Conservation (phyloP, 1,284 basidiomycete genomes). For the Xerocomus minutiporus region DNA sequence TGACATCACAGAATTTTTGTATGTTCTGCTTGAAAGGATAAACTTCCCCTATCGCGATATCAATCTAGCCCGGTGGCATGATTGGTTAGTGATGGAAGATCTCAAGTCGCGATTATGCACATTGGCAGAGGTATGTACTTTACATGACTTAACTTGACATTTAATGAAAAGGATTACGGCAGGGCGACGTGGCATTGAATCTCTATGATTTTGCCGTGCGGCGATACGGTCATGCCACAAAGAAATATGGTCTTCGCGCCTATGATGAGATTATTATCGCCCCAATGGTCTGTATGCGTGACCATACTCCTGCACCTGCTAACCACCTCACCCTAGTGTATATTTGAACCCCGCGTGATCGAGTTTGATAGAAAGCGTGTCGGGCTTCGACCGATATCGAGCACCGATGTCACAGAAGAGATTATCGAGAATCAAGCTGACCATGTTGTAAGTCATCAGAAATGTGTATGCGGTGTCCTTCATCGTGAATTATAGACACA, state of each 20-base stretch:
- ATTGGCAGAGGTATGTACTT: constrained; percentile 67
- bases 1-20: constrained; percentile 88
- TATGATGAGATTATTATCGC: constrained; percentile 97
- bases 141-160: not conserved
- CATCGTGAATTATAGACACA: constrained; percentile 50
- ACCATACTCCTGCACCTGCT: constrained; percentile 5
- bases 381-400: constrained; percentile 44
- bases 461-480: constrained; percentile 1
- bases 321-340: constrained; percentile 48
- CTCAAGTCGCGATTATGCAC: constrained; percentile 82
- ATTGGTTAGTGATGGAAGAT: constrained; percentile 87
- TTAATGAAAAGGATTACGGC: constrained; percentile 30
- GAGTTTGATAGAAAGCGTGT: constrained; percentile 79
- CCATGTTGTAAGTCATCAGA: constrained; percentile 48
- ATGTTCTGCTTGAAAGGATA: constrained; percentile 75
- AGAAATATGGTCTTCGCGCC: constrained; percentile 86
- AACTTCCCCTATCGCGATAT: constrained; percentile 87
- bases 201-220: constrained; percentile 87
- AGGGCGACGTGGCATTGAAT: constrained; percentile 85
- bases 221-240: constrained; percentile 67
- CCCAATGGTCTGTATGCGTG: constrained; percentile 66
- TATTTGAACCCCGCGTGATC: constrained; percentile 91
- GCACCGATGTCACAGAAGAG: constrained; percentile 65
- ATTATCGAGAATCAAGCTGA: constrained; percentile 63
- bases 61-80: constrained; percentile 71